phyloP scores from a whole-genome alignment of 257 asterid species.

The Osmanthus fragrans region DNA sequence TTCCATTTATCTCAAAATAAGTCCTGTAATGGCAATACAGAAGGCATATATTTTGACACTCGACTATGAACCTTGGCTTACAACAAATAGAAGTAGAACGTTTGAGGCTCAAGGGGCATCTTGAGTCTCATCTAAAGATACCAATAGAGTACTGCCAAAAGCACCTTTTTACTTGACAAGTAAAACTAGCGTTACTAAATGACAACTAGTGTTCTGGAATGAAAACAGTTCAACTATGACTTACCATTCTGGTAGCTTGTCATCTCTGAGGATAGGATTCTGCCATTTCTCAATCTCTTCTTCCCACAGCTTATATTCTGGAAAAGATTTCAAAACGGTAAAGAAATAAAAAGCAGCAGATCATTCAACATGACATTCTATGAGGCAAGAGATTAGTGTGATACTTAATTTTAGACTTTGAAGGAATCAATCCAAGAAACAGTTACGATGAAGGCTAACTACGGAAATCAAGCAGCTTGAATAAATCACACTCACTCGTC shows the following conservation, averaged over 20 bases:
- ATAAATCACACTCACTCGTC: slow-evolving; percentile 62
- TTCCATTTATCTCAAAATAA: neutral
- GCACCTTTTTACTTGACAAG: neutral
- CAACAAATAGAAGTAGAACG: neutral
- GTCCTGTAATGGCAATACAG: too few relatives aligned
- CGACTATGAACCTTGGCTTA: neutral
- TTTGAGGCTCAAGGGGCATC: neutral
- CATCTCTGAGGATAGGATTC: slow-evolving; percentile 81
- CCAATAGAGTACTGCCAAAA: neutral
- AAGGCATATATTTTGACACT: too few relatives aligned
- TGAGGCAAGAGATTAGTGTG: neutral
- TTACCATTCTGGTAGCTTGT: slow-evolving; percentile 90
- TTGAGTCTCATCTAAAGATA: neutral
- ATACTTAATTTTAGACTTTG: neutral
- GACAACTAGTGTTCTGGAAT: neutral
- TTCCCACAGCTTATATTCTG: slow-evolving; percentile 95
- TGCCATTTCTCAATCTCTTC: slow-evolving; percentile 99
- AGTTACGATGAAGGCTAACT: neutral
- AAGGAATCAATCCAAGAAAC: neutral
- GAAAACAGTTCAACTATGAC: slow-evolving; percentile 21
- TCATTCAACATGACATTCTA: neutral
- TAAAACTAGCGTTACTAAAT: neutral
- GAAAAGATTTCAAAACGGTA: slow-evolving; percentile 16
- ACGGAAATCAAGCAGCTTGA: slow-evolving; percentile 12
- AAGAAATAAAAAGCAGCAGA: neutral